Conservation (phyloP, 768 basidiomycete species). For the Lactifluus pinguis region DNA sequence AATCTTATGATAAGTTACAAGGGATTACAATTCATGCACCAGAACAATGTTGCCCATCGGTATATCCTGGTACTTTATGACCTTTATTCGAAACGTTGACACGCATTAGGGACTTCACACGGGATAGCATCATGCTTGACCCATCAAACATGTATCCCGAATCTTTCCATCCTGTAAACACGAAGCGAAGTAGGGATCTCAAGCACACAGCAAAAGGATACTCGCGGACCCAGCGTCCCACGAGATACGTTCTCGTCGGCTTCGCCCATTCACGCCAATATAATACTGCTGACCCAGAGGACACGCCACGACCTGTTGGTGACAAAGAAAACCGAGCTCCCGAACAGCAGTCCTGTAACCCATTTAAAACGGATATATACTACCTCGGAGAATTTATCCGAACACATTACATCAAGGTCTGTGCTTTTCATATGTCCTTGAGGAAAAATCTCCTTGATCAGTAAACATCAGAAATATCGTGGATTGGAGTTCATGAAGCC, state of each 20-base stretch:
- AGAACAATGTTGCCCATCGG: slow-evolving; percentile 22
- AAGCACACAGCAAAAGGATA: slow-evolving; percentile 19
- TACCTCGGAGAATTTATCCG: slow-evolving; percentile 28
- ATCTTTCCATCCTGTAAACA: slow-evolving; percentile 23
- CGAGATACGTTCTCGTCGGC: slow-evolving; percentile 30
- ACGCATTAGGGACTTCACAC: neutral
- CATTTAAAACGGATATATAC: slow-evolving; percentile 30
- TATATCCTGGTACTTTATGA: slow-evolving; percentile 20
- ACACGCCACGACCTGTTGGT: slow-evolving; percentile 29
- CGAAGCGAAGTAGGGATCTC: slow-evolving; percentile 19
- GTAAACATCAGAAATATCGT: neutral
- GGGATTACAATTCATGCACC: slow-evolving; percentile 21
- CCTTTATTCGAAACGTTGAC: neutral
- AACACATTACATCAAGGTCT: slow-evolving; percentile 22
- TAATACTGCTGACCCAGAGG: slow-evolving; percentile 21
- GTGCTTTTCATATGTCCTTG: neutral
- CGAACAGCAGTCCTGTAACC: slow-evolving; percentile 24
- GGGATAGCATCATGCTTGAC: slow-evolving; percentile 24
- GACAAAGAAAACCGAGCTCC: slow-evolving; percentile 30
- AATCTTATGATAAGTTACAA: neutral
- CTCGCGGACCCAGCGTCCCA: slow-evolving; percentile 26
- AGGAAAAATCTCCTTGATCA: neutral
- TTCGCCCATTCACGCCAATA: slow-evolving; percentile 29
- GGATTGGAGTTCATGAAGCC: slow-evolving; percentile 27
- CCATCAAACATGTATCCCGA: slow-evolving; percentile 22